A percentile compares a stretch with the other conserved stretches of the same genome.
Evolutionary conservation across 768 basidiomycete genomes (phyloP).

Genomic region (Symmetrospora coprosmae): DNA sequence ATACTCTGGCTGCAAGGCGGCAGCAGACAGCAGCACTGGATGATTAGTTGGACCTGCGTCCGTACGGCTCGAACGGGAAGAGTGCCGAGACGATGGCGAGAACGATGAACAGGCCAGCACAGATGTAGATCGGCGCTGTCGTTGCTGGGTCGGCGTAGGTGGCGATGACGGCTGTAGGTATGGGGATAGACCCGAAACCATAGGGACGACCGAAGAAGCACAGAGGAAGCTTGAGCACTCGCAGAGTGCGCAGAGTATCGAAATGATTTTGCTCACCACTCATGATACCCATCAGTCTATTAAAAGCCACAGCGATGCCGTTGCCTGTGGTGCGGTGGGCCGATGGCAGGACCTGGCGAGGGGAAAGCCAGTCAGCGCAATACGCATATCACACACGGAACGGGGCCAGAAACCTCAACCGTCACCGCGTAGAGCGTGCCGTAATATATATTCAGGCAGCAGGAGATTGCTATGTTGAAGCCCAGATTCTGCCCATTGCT

Average conservation of each 20-base stretch:
- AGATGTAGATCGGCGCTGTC: background rate
- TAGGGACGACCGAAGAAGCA: no score
- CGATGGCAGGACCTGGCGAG: background rate
- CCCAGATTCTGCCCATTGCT: background rate
- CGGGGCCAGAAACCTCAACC: no score
- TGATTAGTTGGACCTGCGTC: background rate
- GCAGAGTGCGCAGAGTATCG: no score
- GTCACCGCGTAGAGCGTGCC: no score
- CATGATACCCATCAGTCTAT: background rate
- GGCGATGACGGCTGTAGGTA: background rate
- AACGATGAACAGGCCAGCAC: background rate
- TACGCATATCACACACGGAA: no score
- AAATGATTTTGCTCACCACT: no score
- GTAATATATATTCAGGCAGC: background rate
- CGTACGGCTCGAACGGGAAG: background rate
- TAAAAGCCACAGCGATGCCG: background rate
- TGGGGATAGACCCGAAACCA: no score
- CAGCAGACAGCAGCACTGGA: no score
- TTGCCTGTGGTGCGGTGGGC: background rate
- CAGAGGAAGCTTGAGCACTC: no score
- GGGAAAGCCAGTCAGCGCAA: background rate
- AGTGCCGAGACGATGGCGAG: background rate
- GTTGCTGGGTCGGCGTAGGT: background rate
- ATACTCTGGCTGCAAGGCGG: no score
- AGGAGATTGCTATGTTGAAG: background rate